Evolutionary conservation across 2,329 filamentous ascomycete genomes (phyloP), one percentile per base, ranked within the genome.

Genomic region (Trichoderma gracile): DNA sequence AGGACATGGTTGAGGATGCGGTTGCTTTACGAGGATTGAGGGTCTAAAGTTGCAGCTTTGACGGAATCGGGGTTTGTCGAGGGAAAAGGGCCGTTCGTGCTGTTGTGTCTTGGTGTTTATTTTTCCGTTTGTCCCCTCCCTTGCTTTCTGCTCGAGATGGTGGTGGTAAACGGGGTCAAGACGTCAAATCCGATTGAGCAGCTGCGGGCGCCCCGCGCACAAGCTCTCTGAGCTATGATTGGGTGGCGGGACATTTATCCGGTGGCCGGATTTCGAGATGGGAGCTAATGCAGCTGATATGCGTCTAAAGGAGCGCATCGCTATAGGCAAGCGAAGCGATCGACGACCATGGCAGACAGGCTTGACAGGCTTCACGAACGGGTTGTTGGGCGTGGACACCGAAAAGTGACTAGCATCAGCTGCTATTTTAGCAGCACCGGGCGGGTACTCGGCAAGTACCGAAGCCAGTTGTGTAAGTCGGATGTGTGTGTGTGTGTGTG

Each of bases 1-100:
- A 78, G 65, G 80, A 82, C 76, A 81, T 82, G 50, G 25, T 63
- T 23, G 63, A 45, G 30, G 55, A 8, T 17, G 19, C 9, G 12
- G 9, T n/a, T 12, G 58, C 27, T 61, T 8, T 33, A n/a, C 12
- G 27, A 12, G n/a, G 27, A 3, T 27, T 30, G 27, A n/a, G 3
- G 21, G 5, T 10, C 7, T 9, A 25, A 19, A 10, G 9, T 12
- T 14, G 17, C 9, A 50, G 25, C 42, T 43, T 42, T 3, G 12
- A 14, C 12, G 9, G 10, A 4, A 7, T 3, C 1, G n/a, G 1
- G 21, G 21, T 7, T 23, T 15, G 25, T 10, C 46, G 30, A 27
- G 15, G 21, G 17, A 30, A 25, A 23, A 27, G 30, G n/a, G 43
- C 46, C 8, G 55, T 40, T 40, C 12, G 12, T 53, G n/a, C 21